phyloP scores from a whole-genome alignment of 1,139 yeast species.

The Kurtzmaniella quercitrusa region DNA sequence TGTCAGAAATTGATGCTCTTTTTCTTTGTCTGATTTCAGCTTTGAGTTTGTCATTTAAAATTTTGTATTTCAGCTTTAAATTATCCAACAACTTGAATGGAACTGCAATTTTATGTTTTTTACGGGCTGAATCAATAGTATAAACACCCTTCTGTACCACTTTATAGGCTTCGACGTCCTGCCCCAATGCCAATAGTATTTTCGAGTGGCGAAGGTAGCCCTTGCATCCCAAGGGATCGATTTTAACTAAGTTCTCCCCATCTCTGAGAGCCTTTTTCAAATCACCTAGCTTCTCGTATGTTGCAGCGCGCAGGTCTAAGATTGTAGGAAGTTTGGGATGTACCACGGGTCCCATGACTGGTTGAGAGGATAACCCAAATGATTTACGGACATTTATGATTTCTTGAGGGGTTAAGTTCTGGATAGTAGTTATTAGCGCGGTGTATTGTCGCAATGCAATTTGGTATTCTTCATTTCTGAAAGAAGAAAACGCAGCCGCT shows the following conservation, averaged over 20 bases:
- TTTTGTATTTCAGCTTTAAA: slow-evolving; percentile 22
- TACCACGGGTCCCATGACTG: slow-evolving; percentile 23
- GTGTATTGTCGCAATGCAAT: slow-evolving; percentile 6
- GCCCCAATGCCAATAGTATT: slow-evolving; percentile 25
- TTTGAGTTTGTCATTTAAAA: slow-evolving; percentile 21
- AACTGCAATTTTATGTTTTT: slow-evolving; percentile 18
- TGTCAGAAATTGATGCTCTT: neutral
- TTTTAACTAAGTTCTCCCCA: slow-evolving; percentile 34
- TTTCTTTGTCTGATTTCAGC: slow-evolving; percentile 7
- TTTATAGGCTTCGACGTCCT: slow-evolving; percentile 40
- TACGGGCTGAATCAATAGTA: slow-evolving; percentile 23
- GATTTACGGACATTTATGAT: neutral
- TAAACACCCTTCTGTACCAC: slow-evolving; percentile 40
- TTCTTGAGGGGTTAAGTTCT: slow-evolving; percentile 2
- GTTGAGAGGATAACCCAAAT: slow-evolving; percentile 11
- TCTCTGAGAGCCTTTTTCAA: slow-evolving; percentile 41
- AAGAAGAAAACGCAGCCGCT: slow-evolving; percentile 2
- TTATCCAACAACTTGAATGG: slow-evolving; percentile 25
- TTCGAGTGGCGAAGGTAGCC: slow-evolving; percentile 58
- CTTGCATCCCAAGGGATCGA: slow-evolving; percentile 56
- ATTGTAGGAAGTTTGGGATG: slow-evolving; percentile 28
- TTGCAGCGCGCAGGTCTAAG: slow-evolving; percentile 55
- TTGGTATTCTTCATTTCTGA: slow-evolving; percentile 4
- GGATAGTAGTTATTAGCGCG: slow-evolving; percentile 1
- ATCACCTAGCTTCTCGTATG: slow-evolving; percentile 48